These are phyloP conservation scores for Mortierella sp. DNA, from an alignment of 371 early-diverging fungal species.

Conservation along the genomic window DNA sequence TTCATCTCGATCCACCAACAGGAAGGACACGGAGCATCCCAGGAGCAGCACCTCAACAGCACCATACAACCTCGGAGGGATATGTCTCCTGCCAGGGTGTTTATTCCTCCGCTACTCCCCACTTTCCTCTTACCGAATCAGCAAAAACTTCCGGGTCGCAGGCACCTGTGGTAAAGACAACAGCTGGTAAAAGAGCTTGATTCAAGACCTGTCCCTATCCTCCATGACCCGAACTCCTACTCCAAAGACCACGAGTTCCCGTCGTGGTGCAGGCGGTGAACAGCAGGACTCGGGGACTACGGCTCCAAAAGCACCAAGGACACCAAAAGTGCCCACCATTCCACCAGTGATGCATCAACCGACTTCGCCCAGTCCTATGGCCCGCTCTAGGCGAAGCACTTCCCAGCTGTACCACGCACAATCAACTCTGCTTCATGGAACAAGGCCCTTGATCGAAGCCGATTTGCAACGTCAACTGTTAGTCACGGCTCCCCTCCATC, in stretches of 20 bases:
- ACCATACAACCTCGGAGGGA: too few species aligned
- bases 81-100: too few species aligned
- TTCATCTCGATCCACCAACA: too few species aligned
- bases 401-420: constrained; percentile 1
- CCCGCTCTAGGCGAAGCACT: constrained; percentile 55
- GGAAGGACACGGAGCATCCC: too few species aligned
- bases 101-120: too few species aligned
- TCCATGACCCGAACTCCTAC: constrained; percentile 10
- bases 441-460: not conserved
- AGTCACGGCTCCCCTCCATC: constrained; percentile 18
- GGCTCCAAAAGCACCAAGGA: constrained; percentile 11
- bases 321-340: constrained; percentile 1
- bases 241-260: constrained; percentile 4
- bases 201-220: not conserved
- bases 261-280: not conserved
- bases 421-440: not conserved
- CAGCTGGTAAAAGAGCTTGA: not conserved
- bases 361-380: constrained; percentile 59
- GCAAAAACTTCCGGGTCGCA: not conserved
- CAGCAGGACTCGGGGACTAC: not conserved
- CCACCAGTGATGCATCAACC: constrained; percentile 10
- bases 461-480: constrained; percentile 4
- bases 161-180: not conserved
- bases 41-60: not conserved
- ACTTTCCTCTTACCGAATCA: too few species aligned